A percentile compares a stretch with the other conserved stretches of the same genome.
These are phyloP conservation scores for Solanum phureja DNA, from an alignment of 257 asterid species.

Conservation along the genomic window DNA sequence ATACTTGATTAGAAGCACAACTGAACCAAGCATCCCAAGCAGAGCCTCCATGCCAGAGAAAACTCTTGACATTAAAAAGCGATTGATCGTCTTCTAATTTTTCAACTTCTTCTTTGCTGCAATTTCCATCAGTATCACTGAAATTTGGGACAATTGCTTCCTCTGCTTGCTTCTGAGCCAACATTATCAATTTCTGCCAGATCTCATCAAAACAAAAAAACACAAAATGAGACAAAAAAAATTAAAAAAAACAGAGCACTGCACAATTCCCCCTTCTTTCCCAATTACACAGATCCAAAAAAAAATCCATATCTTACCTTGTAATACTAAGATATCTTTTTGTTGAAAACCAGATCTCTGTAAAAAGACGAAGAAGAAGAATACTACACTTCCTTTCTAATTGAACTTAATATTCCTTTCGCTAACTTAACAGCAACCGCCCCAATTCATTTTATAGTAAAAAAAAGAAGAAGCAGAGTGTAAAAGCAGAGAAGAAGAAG, in stretches of 20 bases:
- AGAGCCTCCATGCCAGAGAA: constrained; percentile 98
- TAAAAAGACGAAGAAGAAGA: background rate
- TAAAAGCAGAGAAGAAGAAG: background rate
- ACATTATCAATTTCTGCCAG: constrained; percentile 32
- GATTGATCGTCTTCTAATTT: constrained; percentile 44
- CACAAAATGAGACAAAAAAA: constrained; percentile 19
- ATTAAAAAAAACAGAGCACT: background rate
- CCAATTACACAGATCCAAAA: constrained; percentile 23
- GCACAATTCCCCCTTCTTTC: background rate
- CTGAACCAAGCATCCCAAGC: constrained; percentile 99
- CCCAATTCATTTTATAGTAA: background rate
- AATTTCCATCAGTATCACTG: constrained; percentile 34
- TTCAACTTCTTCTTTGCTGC: constrained; percentile 18
- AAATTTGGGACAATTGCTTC: constrained; percentile 76
- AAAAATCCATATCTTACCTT: constrained; percentile 3
- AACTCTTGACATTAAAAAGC: constrained; percentile 43
- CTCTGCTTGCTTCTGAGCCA: constrained; percentile 76
- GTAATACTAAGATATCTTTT: constrained; percentile 18
- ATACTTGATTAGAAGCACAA: constrained; percentile 84
- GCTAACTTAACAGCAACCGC: background rate
- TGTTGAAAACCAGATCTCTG: constrained; percentile 19
- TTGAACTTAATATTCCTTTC: background rate
- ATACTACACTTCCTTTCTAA: background rate
- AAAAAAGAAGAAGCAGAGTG: background rate
- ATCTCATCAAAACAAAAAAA: background rate